Evolutionary conservation across 2,329 filamentous ascomycete species (phyloP), one percentile per base, ranked within the genome.

Genomic region (Phialophora tarda): DNA sequence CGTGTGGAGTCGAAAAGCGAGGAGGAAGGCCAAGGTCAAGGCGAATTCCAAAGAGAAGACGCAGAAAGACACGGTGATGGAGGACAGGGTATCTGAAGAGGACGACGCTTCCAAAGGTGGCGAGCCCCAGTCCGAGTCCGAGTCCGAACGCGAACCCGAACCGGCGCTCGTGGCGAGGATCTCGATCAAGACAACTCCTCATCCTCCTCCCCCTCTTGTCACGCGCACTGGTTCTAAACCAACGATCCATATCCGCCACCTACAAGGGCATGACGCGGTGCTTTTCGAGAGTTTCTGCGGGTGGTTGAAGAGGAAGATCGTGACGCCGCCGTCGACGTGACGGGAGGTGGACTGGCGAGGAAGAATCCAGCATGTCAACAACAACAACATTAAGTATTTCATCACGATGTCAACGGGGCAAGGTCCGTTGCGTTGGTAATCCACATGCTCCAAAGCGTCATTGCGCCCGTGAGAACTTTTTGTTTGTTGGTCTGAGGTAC

Each of bases 261-360:
- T 92, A 0, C 88, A 91, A 72, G 94, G 95, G 0, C 82, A 83
- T 5, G 91, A 96, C 71, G 81, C 85, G 21, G 83, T 88, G 0
- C 75, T 95, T 0, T 97, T 94, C 77, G 91, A 96, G 78, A 97
- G 93, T 75, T 92, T 99, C 69, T 90, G 88, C 67, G 93, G 92
- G 0, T 92, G 93, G 81, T 70, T 96, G 53, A 91, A 88, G 76
- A 81, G 85, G 41, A 85, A 83, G 63, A 26, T 80, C 21, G 17
- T 32, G 5, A 21, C 32, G 23, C 21, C 59, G 23, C 21, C 59
- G 24, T 55, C 38, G 38, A 44, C 14, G 38, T 44, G 38, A 44
- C 14, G 32, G 32, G 32, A 12, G 32, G 5, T 44, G 17, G 5
- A 44, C 4, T 6, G 17, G 38, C 38, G 17, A 21, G 38, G 38